A percentile compares a stretch with the other conserved stretches of the same genome.
Conservation (phyloP, 2,329 filamentous ascomycete genomes). For the Colletotrichum graminicola region DNA sequence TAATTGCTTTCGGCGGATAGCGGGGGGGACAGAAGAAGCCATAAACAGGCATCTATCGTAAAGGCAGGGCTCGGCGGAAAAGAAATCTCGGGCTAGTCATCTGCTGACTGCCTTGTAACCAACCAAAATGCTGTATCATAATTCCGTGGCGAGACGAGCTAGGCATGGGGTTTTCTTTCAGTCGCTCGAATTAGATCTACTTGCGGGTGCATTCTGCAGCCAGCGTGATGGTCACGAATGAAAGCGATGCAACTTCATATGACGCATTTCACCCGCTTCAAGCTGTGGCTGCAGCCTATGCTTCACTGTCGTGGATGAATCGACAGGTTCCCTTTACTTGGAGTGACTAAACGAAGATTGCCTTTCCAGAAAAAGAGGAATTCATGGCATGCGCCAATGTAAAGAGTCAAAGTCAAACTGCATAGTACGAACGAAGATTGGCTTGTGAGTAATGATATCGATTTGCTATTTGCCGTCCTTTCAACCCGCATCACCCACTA, state of each 20-base stretch:
- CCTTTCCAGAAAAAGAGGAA: neutral
- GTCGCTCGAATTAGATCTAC: conserved; percentile 4
- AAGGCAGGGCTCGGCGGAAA: conserved; percentile 21
- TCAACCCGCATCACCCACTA: no score
- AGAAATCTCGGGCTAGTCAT: conserved; percentile 20
- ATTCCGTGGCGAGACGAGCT: conserved; percentile 23
- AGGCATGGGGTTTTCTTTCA: conserved; percentile 18
- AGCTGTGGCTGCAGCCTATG: neutral
- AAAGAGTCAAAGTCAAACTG: no score
- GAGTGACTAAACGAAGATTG: neutral
- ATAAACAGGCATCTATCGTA: conserved; percentile 1
- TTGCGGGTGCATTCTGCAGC: conserved; percentile 9
- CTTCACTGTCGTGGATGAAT: neutral
- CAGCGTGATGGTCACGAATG: neutral
- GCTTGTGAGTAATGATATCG: neutral
- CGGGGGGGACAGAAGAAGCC: neutral
- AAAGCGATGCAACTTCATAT: neutral
- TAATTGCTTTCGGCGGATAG: conserved; percentile 56
- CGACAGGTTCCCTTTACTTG: neutral
- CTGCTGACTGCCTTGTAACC: conserved; percentile 38
- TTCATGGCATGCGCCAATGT: no score
- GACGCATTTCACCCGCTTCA: neutral
- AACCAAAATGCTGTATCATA: conserved; percentile 37
- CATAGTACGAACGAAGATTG: no score
- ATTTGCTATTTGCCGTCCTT: conserved; percentile 11